A percentile compares a stretch with the other conserved stretches of the same genome.
Conservation (phyloP, 2,329 filamentous ascomycete genomes). For the Plenodomus biglobosus region DNA sequence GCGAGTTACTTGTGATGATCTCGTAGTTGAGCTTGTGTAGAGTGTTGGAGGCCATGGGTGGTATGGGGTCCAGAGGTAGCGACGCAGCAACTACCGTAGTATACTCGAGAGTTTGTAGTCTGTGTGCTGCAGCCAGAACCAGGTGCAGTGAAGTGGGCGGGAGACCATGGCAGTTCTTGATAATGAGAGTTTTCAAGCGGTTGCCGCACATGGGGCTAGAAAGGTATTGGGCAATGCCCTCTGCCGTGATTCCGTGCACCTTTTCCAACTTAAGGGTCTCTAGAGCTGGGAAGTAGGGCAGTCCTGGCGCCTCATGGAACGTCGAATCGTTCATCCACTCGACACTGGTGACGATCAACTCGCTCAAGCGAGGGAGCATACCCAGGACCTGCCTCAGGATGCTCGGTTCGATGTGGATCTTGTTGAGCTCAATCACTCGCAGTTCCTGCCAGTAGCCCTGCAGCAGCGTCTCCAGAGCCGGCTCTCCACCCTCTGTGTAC, state of each 20-base stretch:
- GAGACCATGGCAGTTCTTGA: constrained; percentile 70
- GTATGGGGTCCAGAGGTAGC: constrained; percentile 60
- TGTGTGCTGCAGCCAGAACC: constrained; percentile 60
- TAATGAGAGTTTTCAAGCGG: constrained; percentile 66
- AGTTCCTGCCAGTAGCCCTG: constrained; percentile 69
- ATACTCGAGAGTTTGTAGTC: constrained; percentile 61
- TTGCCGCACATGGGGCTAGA: constrained; percentile 57
- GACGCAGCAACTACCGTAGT: constrained; percentile 58
- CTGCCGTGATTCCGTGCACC: constrained; percentile 69
- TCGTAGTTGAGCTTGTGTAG: constrained; percentile 79
- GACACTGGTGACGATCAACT: constrained; percentile 73
- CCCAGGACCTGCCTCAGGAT: constrained; percentile 71
- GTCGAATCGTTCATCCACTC: constrained; percentile 73
- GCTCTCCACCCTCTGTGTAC: constrained; percentile 77
- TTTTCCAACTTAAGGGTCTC: constrained; percentile 73
- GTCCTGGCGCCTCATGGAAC: constrained; percentile 65
- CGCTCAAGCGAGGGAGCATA: constrained; percentile 66
- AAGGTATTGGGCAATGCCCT: constrained; percentile 71
- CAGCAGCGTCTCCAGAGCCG: constrained; percentile 70
- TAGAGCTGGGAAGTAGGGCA: constrained; percentile 74
- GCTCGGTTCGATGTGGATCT: constrained; percentile 68
- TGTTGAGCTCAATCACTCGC: constrained; percentile 71
- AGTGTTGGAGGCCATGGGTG: constrained; percentile 67
- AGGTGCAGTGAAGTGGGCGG: constrained; percentile 62
- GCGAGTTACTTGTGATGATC: constrained; percentile 65